Conservation (phyloP, 352 stramenopile genomes). For the Pythium rhizo-oryzae region DNA sequence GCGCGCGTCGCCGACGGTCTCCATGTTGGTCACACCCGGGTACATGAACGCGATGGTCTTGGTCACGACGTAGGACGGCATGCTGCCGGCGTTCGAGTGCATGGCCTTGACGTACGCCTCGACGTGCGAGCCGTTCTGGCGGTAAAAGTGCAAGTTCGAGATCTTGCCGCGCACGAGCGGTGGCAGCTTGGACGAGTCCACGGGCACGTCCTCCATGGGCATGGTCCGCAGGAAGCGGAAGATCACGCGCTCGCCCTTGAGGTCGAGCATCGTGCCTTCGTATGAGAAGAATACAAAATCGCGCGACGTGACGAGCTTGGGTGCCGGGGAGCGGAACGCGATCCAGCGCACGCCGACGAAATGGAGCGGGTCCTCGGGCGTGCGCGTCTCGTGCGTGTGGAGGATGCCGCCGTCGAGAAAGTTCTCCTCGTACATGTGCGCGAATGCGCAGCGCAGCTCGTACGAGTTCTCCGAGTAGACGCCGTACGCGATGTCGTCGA, state of each 20-base stretch:
- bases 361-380: slow-evolving; percentile 41
- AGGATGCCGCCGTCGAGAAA: slow-evolving; percentile 55
- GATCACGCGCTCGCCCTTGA: slow-evolving; percentile 41
- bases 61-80: slow-evolving; percentile 40
- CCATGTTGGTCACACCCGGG: slow-evolving; percentile 39
- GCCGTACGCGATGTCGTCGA: slow-evolving; percentile 43
- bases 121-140: slow-evolving; percentile 37
- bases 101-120: slow-evolving; percentile 38
- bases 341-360: slow-evolving; percentile 56
- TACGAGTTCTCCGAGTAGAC: slow-evolving; percentile 42
- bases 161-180: slow-evolving; percentile 44
- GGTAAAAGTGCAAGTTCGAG: slow-evolving; percentile 42
- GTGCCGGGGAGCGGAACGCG: slow-evolving; percentile 41
- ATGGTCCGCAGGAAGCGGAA: slow-evolving; percentile 35
- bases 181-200: slow-evolving; percentile 30
- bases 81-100: slow-evolving; percentile 38
- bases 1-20: slow-evolving; percentile 35
- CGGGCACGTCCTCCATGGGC: slow-evolving; percentile 42
- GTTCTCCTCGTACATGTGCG: slow-evolving; percentile 46
- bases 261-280: slow-evolving; percentile 37
- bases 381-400: slow-evolving; percentile 37
- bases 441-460: slow-evolving; percentile 37
- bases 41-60: slow-evolving; percentile 47
- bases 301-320: slow-evolving; percentile 38
- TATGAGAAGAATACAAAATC: slow-evolving; percentile 51